Base-by-base conservation (phyloP, 2,329 filamentous ascomycete species). In the Sarocladium brachiariae region DNA sequence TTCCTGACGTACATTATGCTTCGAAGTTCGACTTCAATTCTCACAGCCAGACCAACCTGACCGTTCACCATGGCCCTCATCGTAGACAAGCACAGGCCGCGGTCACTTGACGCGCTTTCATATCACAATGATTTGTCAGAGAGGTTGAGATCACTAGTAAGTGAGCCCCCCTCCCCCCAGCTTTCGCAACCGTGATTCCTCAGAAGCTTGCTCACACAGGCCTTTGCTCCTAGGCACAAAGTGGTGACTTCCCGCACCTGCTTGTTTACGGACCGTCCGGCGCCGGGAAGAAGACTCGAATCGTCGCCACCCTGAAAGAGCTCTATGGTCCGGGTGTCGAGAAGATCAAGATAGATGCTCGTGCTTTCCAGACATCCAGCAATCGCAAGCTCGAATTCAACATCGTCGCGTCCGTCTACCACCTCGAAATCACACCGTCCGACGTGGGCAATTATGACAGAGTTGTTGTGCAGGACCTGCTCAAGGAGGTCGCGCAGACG, bases 301-400 rank as follows among this genome's bases (percentile, higher is more conserved):
- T 97, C 58, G 89, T 96, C 16, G 91, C 93, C 14, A 97, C 92
- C 0, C 74, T 99, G 3, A 95, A 96, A 67, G 92, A 96, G 64
- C 78, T 99, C 7, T 99, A 93, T 68, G 93, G 93, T 0, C 85
- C 92, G 0, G 92, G 93, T 38, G 93, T 96, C n/a, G 95, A 99
- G 65, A 97, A 96, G 77, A 99, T 99, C 77, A 97, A 97, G 74
- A 97, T 99, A 70, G 93, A 99, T 65, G 89, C 90, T 11, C 87
- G 93, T 56, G 87, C 96, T 53, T 99, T 99, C 73, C 91, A 96
- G 70, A 97, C 93, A 1, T 91, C 83, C 19, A 87, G 86, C 63
- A 97, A 96, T 69, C 89, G 93, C 65, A 99, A 99, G 70, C 85
- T 99, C 60, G 93, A 99, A 71, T 99, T 99, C 80, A 99, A 96